Evolutionary conservation across 1,284 basidiomycete species (phyloP).

Genomic region (Mycena sp.): DNA sequence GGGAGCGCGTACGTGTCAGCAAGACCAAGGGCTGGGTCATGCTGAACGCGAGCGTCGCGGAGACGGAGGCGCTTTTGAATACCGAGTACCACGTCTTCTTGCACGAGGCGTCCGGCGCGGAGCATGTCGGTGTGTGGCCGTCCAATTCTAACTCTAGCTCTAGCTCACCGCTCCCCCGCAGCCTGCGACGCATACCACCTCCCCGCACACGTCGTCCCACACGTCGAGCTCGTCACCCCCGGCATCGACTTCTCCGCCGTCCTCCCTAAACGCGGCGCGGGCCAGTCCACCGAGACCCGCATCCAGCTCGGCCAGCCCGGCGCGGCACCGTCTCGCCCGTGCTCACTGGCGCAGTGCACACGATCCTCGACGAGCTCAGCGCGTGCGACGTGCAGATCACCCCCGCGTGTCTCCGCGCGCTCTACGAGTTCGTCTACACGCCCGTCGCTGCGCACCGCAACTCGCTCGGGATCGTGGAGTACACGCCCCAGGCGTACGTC

Average conservation of each 20-base stretch:
- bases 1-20: constrained; percentile 44
- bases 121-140: constrained; percentile 45
- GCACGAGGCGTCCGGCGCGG: constrained; percentile 46
- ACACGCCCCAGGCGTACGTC: constrained; percentile 57
- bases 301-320: constrained; percentile 43
- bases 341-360: constrained; percentile 35
- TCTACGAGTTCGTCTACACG: constrained; percentile 50
- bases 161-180: constrained; percentile 18
- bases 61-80: constrained; percentile 55
- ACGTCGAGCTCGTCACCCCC: constrained; percentile 59
- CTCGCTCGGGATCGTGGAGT: constrained; percentile 58
- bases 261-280: constrained; percentile 36
- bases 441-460: constrained; percentile 45
- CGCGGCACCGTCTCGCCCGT: constrained; percentile 39
- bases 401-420: constrained; percentile 49
- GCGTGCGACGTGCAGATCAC: constrained; percentile 52
- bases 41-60: constrained; percentile 52
- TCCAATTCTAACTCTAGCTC: not conserved
- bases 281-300: constrained; percentile 26
- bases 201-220: constrained; percentile 51
- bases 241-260: constrained; percentile 56
- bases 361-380: constrained; percentile 37
- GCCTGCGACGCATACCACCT: constrained; percentile 57
- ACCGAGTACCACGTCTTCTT: constrained; percentile 57
- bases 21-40: constrained; percentile 52